phyloP scores from a whole-genome alignment of 1,284 basidiomycete species.

The Microbotryum lychnidis-dioicae region DNA sequence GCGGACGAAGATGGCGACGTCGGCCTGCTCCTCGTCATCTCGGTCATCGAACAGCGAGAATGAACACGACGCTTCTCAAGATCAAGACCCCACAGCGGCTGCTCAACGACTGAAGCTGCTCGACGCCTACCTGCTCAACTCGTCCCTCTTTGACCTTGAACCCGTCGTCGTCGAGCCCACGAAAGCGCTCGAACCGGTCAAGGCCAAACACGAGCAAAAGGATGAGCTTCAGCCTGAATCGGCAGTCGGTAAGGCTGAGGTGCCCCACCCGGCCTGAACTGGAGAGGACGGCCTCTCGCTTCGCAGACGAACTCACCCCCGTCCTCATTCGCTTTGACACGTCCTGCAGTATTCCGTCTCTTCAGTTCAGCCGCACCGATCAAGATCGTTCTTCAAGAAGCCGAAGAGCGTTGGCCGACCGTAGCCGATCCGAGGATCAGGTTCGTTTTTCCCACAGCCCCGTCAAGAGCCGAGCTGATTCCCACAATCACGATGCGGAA shows the following conservation, averaged over 20 bases:
- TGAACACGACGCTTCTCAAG: too few relatives aligned
- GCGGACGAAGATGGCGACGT: too few relatives aligned
- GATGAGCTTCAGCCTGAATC: background rate
- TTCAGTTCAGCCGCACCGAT: constrained; percentile 21
- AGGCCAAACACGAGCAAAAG: background rate
- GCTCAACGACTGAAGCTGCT: too few relatives aligned
- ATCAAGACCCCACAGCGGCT: too few relatives aligned
- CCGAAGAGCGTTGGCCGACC: background rate
- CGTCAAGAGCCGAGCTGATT: too few relatives aligned
- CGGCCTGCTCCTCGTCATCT: too few relatives aligned
- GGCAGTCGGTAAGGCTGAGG: background rate
- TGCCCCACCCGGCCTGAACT: background rate
- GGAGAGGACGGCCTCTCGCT: background rate
- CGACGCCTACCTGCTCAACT: too few relatives aligned
- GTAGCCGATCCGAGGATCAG: constrained; percentile 19
- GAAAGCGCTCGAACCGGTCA: background rate
- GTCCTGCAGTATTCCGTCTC: constrained; percentile 13
- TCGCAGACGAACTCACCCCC: too few relatives aligned
- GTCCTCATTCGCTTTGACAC: too few relatives aligned
- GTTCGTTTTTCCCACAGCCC: background rate
- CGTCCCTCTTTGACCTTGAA: too few relatives aligned
- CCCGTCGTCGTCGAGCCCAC: constrained; percentile 1
- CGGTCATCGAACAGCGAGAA: too few relatives aligned
- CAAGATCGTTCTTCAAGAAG: constrained; percentile 12
- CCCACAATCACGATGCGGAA: background rate